phyloP scores from a whole-genome alignment of 2,329 filamentous ascomycete genomes.

The Capronia epimyces region DNA sequence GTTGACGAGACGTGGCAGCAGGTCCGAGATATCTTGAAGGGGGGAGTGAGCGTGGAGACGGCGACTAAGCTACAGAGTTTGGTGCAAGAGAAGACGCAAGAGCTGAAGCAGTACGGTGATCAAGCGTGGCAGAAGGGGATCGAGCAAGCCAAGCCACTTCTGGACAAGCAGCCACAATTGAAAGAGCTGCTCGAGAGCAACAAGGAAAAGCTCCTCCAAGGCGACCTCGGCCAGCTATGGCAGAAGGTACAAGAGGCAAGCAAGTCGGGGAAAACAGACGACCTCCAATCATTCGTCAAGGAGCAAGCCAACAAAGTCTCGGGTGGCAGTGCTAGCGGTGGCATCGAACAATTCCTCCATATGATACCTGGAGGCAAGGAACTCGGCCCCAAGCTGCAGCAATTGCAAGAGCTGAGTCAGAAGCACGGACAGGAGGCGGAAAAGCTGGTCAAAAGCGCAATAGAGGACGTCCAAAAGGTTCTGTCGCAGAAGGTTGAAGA shows the following conservation, averaged over 20 bases:
- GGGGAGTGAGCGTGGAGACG: slow-evolving; percentile 52
- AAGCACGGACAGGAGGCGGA: slow-evolving; percentile 66
- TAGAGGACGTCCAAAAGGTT: slow-evolving; percentile 48
- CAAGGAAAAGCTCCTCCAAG: slow-evolving; percentile 60
- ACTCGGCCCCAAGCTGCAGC: slow-evolving; percentile 60
- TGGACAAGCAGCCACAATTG: slow-evolving; percentile 71
- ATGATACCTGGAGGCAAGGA: slow-evolving; percentile 60
- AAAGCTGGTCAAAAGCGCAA: slow-evolving; percentile 62
- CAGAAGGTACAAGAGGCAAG: slow-evolving; percentile 57
- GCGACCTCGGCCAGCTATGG: slow-evolving; percentile 60
- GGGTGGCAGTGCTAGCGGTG: slow-evolving; percentile 37
- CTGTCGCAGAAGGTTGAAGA: slow-evolving; percentile 42
- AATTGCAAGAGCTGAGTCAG: slow-evolving; percentile 59
- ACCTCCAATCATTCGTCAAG: slow-evolving; percentile 58
- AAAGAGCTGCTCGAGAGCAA: slow-evolving; percentile 70
- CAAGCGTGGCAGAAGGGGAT: slow-evolving; percentile 67
- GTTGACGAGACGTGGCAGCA: slow-evolving; percentile 66
- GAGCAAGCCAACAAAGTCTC: slow-evolving; percentile 51
- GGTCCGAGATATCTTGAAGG: slow-evolving; percentile 58
- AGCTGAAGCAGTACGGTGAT: slow-evolving; percentile 63
- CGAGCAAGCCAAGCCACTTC: slow-evolving; percentile 64
- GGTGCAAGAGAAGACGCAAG: slow-evolving; percentile 63
- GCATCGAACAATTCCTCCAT: slow-evolving; percentile 58
- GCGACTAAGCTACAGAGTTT: slow-evolving; percentile 54
- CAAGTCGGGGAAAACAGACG: slow-evolving; percentile 55